phyloP scores from a whole-genome alignment of 805 yeast species.

The Candida orba region DNA sequence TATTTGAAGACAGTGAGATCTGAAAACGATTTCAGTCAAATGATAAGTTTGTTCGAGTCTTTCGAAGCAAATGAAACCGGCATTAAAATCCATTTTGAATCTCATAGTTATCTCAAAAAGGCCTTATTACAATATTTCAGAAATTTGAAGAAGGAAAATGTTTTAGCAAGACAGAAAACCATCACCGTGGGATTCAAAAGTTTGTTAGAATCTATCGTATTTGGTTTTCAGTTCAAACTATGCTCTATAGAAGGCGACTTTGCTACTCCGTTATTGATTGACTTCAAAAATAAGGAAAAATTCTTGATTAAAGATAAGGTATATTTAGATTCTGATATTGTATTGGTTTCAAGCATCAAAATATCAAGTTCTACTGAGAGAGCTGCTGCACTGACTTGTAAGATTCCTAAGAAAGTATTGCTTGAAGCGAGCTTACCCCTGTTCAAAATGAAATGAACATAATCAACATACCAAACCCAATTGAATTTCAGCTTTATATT shows the following conservation, averaged over 20 bases:
- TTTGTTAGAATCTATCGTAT: background rate
- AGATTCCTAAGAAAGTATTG: slow-evolving; percentile 1
- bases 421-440: slow-evolving; percentile 2
- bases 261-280: background rate
- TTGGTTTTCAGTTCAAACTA: slow-evolving; percentile 4
- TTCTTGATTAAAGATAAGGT: background rate
- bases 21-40: background rate
- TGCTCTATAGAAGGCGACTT: background rate
- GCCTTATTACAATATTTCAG: background rate
- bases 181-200: background rate
- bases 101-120: background rate
- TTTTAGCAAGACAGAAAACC: background rate
- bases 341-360: slow-evolving; percentile 1
- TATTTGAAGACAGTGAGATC: background rate
- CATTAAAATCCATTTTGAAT: background rate
- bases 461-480: too few relatives aligned
- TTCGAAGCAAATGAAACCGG: background rate
- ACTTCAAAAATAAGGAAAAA: background rate
- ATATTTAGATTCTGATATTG: slow-evolving; percentile 1
- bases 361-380: background rate
- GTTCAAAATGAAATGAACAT: background rate
- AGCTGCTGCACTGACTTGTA: background rate
- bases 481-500: too few relatives aligned
- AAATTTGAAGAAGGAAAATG: background rate
- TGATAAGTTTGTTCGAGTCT: background rate